Evolutionary conservation across 495 filamentous ascomycete species (phyloP).

Genomic region (Rhizodiscina lignyota): DNA sequence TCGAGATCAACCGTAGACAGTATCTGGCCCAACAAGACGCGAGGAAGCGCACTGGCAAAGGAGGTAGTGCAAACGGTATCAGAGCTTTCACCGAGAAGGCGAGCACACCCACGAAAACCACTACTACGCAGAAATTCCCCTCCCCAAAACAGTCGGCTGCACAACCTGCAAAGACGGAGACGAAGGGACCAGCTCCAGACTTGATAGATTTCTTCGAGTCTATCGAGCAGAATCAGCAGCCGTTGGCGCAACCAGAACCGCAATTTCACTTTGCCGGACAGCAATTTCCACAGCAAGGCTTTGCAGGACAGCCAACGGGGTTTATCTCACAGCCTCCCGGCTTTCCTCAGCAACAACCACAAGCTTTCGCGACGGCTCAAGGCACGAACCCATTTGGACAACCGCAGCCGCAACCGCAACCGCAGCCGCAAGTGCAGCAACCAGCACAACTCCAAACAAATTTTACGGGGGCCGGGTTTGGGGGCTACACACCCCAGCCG

Average conservation of each 20-base stretch:
- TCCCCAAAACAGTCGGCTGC: constrained; percentile 13
- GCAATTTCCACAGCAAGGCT: constrained; percentile 14
- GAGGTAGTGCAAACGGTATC: constrained; percentile 6
- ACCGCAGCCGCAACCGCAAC: constrained; percentile 23
- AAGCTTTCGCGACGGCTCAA: no score
- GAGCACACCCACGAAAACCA: constrained; percentile 8
- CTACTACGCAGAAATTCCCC: constrained; percentile 12
- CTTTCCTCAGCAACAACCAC: constrained; percentile 30
- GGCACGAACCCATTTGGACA: constrained; percentile 38
- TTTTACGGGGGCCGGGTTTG: constrained; percentile 82
- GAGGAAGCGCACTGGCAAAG: constrained; percentile 35
- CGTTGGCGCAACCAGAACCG: constrained; percentile 36
- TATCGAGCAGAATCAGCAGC: constrained; percentile 82
- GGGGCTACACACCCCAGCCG: constrained; percentile 61
- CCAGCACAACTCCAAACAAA: constrained; percentile 44
- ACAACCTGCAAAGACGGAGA: constrained; percentile 22
- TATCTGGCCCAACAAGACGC: constrained; percentile 75
- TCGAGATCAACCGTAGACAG: constrained; percentile 83
- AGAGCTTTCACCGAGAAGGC: constrained; percentile 13
- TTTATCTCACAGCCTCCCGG: no score
- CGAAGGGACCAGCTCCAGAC: constrained; percentile 55
- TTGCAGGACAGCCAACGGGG: no score
- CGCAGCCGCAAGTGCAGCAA: constrained; percentile 31
- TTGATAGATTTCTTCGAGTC: constrained; percentile 98
- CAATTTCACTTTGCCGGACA: constrained; percentile 5